Evolutionary conservation across 2,329 filamentous ascomycete genomes (phyloP).

Genomic region (Fusarium tuaranense): DNA sequence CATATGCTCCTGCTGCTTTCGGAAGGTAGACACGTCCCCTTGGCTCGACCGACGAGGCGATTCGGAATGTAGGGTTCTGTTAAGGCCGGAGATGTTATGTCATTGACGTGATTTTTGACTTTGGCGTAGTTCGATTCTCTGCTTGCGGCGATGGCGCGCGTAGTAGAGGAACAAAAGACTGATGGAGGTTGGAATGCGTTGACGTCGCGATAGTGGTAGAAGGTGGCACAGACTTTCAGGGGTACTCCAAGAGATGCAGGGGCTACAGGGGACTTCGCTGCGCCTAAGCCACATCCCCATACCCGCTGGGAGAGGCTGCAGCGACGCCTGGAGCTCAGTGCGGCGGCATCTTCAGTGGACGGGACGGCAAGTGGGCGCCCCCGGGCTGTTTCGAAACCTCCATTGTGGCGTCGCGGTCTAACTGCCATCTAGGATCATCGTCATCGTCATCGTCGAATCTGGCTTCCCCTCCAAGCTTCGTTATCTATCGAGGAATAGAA

Average conservation of each 20-base stretch:
- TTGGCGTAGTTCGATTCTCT: constrained; percentile 8
- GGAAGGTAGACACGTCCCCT: constrained; percentile 24
- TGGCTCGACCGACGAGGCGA: constrained; percentile 18
- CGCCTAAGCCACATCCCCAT: constrained; percentile 34
- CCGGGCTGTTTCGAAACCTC: constrained; percentile 1
- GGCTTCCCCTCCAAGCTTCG: constrained; percentile 17
- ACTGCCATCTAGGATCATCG: constrained; percentile 11
- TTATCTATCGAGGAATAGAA: not conserved
- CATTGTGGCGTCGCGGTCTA: constrained; percentile 15
- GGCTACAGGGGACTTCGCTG: constrained; percentile 8
- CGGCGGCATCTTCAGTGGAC: not conserved
- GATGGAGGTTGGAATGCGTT: constrained; percentile 30
- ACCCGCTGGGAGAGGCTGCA: constrained; percentile 6
- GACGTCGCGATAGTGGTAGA: constrained; percentile 34
- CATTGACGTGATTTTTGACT: constrained; percentile 16
- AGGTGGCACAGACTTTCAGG: constrained; percentile 30
- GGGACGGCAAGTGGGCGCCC: not conserved
- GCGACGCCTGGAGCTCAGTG: not conserved
- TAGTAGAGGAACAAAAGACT: constrained; percentile 12
- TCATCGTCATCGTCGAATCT: constrained; percentile 36
- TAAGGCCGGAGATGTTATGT: constrained; percentile 5
- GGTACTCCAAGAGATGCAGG: constrained; percentile 36
- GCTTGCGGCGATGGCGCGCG: constrained; percentile 31
- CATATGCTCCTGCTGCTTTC: constrained; percentile 36
- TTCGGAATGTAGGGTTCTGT: constrained; percentile 2